A percentile compares a stretch with the other conserved stretches of the same genome.
These are phyloP conservation scores for Cordyceps javanica DNA, from an alignment of 2,329 filamentous ascomycete genomes.

Conservation along the genomic window DNA sequence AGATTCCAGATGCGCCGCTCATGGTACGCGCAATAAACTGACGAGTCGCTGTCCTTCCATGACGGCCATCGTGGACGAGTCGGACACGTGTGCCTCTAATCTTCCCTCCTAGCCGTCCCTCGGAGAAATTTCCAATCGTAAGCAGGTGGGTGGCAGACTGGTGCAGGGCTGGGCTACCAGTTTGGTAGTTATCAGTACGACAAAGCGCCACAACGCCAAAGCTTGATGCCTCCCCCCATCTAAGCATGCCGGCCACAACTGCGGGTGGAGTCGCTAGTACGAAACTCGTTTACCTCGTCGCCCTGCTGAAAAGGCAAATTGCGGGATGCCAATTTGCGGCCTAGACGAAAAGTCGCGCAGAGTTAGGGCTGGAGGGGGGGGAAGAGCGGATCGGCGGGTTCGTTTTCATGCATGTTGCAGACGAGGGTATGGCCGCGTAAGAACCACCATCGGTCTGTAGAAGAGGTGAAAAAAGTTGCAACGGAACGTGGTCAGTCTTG, in stretches of 20 bases:
- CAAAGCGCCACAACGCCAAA: background rate
- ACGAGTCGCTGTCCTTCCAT: background rate
- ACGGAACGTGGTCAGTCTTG: background rate
- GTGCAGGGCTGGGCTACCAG: too few species aligned
- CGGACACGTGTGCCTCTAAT: background rate
- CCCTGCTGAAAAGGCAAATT: background rate
- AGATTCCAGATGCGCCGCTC: background rate
- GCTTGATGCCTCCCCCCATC: background rate
- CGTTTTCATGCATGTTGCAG: background rate
- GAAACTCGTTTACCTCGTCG: slow-evolving; percentile 1
- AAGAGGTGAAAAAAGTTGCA: slow-evolving; percentile 1
- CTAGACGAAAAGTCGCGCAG: background rate
- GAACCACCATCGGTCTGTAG: background rate
- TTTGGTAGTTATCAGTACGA: background rate
- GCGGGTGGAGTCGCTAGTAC: slow-evolving; percentile 5
- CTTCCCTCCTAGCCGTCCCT: background rate
- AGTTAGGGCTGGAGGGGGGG: slow-evolving; percentile 7
- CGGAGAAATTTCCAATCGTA: background rate
- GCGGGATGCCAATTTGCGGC: background rate
- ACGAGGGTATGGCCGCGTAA: background rate
- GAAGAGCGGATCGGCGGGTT: slow-evolving; percentile 4
- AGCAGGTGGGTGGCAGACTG: background rate
- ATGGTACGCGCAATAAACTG: slow-evolving; percentile 1
- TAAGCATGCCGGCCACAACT: background rate
- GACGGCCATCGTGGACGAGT: background rate